Evolutionary conservation across 192 early-diverging fungal genomes (phyloP), one percentile per base, ranked within the genome.

Genomic region (Polychytrium aggregatum): DNA sequence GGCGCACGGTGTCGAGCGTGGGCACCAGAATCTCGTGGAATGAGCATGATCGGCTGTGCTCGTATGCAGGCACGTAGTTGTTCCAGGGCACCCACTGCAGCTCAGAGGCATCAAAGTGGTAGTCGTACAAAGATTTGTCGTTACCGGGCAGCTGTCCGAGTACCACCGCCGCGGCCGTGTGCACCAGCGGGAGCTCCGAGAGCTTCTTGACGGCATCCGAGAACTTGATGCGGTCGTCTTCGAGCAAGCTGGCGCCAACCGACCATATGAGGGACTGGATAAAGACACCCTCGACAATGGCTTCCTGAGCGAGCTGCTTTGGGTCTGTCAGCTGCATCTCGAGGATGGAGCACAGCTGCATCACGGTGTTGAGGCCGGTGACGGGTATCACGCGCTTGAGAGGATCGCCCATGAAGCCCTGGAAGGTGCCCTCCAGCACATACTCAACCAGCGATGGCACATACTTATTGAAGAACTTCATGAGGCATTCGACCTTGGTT

Each of bases 11-110:
- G 45, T 78, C 76, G 45, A 75, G 42, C 1, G 76, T 78, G 13
- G 76, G 76, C 7, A 78, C 76, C 14, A 78, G 52, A 35, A 78
- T 78, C 39, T 78, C 65, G 46, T 78, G 64, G 52, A 68, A 74
- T 3, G 76, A 25, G 18, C 46, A 44, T 13, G 49, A 44, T 14
- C 69, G 59, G 17, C 64, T 64, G 47, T 78, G 72, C 41, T 72
- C 58, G 48, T 78, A 78, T 11, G 66, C 43, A 25, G 76, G 76
- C 1, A 78, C 70, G 44, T 75, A 78, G 31, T 65, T 56, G 20
- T 45, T 70, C 76, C 76, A 78, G 6, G 76, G 53, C 10, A 62
- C 55, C 76, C 76, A 78, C 43, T 74, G 63, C 11, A 72, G 55
- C 52, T 70, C 65, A 4, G 53, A 39, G 22, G 57, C 25, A 46